Conservation (phyloP, 495 filamentous ascomycete species). For the Ramalina intermedia region DNA sequence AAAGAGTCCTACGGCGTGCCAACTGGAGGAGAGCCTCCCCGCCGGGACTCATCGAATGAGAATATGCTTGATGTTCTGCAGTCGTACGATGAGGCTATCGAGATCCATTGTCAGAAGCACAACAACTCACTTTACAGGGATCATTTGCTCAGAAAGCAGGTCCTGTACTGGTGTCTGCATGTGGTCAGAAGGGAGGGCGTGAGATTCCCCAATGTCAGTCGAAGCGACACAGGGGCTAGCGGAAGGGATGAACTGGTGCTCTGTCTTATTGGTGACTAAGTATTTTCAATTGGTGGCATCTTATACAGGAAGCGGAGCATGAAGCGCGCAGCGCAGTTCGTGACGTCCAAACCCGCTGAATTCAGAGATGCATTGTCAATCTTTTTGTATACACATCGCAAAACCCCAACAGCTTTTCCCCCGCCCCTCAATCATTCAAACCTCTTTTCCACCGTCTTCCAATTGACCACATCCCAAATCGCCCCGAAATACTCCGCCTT, state of each 20-base stretch:
- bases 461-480: constrained; percentile 97
- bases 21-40: background rate
- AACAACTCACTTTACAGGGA: constrained; percentile 12
- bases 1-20: no score
- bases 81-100: constrained; percentile 8
- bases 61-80: background rate
- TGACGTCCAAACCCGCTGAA: background rate
- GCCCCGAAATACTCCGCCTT: constrained; percentile 97
- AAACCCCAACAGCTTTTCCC: background rate
- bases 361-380: no score
- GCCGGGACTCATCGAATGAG: background rate
- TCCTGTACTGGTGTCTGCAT: constrained; percentile 11
- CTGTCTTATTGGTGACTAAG: background rate
- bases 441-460: constrained; percentile 84
- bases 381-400: no score
- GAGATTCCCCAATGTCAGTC: constrained; percentile 14
- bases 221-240: constrained; percentile 11
- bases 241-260: constrained; percentile 16
- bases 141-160: background rate
- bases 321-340: background rate
- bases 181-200: constrained; percentile 11
- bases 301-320: background rate
- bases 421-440: constrained; percentile 28
- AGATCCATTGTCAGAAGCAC: constrained; percentile 3
- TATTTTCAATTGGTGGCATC: background rate